phyloP scores from a whole-genome alignment of 1,284 basidiomycete species.

The Heterobasidion irregulare region DNA sequence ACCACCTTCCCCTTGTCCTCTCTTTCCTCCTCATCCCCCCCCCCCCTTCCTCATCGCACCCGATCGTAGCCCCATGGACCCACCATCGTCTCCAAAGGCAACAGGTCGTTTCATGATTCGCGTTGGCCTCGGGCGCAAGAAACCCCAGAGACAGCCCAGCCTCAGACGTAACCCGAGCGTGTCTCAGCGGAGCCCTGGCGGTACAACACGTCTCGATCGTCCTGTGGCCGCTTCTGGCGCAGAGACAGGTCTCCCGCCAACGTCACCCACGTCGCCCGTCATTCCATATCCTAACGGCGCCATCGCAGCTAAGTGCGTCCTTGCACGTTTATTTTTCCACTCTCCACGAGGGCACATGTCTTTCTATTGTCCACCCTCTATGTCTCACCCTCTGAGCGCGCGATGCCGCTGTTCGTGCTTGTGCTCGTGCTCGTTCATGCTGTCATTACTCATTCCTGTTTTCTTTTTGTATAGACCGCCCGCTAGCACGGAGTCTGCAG shows the following conservation, averaged over 20 bases:
- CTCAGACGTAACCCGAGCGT: not conserved
- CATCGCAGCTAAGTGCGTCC: too few species aligned
- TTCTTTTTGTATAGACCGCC: too few species aligned
- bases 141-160: slow-evolving; percentile 2
- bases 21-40: not conserved
- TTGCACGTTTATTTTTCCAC: too few species aligned
- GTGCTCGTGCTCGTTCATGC: too few species aligned
- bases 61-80: not conserved
- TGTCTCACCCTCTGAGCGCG: too few species aligned
- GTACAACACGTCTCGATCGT: not conserved
- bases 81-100: not conserved
- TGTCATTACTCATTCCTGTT: too few species aligned
- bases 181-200: not conserved
- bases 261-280: not conserved
- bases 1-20: not conserved
- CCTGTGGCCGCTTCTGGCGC: not conserved
- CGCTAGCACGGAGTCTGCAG: too few species aligned
- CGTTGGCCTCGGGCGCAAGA: slow-evolving; percentile 2
- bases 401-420: too few species aligned
- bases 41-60: not conserved
- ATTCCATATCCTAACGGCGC: too few species aligned
- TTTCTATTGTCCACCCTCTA: too few species aligned
- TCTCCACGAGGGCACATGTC: too few species aligned
- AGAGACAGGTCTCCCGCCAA: not conserved
- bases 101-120: slow-evolving; percentile 3